These are phyloP conservation scores for Rachicladosporium sp. DNA, from an alignment of 2,329 filamentous ascomycete species.

Conservation along the genomic window DNA sequence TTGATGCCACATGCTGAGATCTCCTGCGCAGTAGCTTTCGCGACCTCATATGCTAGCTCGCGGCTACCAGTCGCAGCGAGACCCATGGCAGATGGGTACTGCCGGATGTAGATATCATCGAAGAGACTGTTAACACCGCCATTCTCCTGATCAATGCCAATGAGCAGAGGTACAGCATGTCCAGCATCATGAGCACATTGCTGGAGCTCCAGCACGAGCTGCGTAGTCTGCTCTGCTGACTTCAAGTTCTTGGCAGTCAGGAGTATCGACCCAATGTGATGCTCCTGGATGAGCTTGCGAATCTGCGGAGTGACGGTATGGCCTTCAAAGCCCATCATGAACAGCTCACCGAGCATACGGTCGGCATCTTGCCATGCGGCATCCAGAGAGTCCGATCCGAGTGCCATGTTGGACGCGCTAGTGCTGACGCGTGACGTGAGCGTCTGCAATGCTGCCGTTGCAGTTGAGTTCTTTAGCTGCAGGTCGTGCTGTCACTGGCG, in stretches of 20 bases:
- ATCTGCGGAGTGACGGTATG: conserved; percentile 75
- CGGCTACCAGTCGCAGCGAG: conserved; percentile 82
- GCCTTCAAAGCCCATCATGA: conserved; percentile 68
- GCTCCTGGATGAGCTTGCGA: conserved; percentile 63
- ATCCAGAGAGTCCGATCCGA: neutral
- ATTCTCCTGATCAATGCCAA: conserved; percentile 94
- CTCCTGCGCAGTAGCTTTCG: conserved; percentile 86
- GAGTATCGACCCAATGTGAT: conserved; percentile 79
- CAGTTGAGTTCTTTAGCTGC: too few relatives aligned
- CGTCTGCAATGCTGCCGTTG: too few relatives aligned
- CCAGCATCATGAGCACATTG: conserved; percentile 83
- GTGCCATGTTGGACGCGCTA: too few relatives aligned
- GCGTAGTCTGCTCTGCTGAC: conserved; percentile 80
- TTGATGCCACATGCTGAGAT: conserved; percentile 90
- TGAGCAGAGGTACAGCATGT: conserved; percentile 76
- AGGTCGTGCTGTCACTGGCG: too few relatives aligned
- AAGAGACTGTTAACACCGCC: conserved; percentile 94
- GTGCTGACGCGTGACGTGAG: too few relatives aligned
- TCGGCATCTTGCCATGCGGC: neutral
- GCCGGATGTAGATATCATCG: conserved; percentile 88
- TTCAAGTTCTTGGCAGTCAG: conserved; percentile 76
- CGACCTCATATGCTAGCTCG: conserved; percentile 76
- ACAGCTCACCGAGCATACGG: conserved; percentile 33
- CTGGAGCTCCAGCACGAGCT: conserved; percentile 80
- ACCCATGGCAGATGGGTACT: conserved; percentile 95